Percentiles rank a stretch among this genome's conserved stretches.
These are phyloP conservation scores for Cryoendolithus antarcticus DNA, from an alignment of 2,329 filamentous ascomycete species.

Conservation along the genomic window DNA sequence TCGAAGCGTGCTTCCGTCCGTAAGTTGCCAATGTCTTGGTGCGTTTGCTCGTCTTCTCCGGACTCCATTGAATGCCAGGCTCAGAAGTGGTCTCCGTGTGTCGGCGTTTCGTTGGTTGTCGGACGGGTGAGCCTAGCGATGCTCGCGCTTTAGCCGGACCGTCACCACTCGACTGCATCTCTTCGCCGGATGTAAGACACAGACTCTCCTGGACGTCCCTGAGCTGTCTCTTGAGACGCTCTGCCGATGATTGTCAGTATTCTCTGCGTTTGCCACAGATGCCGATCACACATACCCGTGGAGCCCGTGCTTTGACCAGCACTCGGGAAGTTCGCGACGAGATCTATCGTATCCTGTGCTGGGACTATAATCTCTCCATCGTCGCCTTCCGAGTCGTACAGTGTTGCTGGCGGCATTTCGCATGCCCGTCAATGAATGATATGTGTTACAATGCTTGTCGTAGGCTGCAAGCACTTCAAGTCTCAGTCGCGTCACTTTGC, in stretches of 20 bases:
- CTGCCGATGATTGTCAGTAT: slow-evolving; percentile 6
- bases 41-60: slow-evolving; percentile 10
- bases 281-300: slow-evolving; percentile 4
- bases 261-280: not conserved
- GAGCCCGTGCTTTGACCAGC: slow-evolving; percentile 12
- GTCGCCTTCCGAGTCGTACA: slow-evolving; percentile 14
- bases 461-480: no score
- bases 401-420: slow-evolving; percentile 4
- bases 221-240: slow-evolving; percentile 14
- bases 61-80: slow-evolving; percentile 1
- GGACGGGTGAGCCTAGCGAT: slow-evolving; percentile 7
- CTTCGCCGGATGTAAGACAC: slow-evolving; percentile 8
- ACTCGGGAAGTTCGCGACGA: slow-evolving; percentile 1
- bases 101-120: slow-evolving; percentile 11
- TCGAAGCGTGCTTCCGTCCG: not conserved
- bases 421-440: not conserved
- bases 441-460: no score
- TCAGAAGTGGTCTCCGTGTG: slow-evolving; percentile 5
- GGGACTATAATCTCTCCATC: slow-evolving; percentile 6
- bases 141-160: slow-evolving; percentile 2
- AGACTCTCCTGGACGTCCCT: slow-evolving; percentile 13
- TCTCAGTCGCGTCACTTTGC: no score
- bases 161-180: slow-evolving; percentile 2
- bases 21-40: slow-evolving; percentile 10
- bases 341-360: slow-evolving; percentile 2